Conservation (phyloP, 2,329 filamentous ascomycete genomes). For the Pyrenochaeta sp. region DNA sequence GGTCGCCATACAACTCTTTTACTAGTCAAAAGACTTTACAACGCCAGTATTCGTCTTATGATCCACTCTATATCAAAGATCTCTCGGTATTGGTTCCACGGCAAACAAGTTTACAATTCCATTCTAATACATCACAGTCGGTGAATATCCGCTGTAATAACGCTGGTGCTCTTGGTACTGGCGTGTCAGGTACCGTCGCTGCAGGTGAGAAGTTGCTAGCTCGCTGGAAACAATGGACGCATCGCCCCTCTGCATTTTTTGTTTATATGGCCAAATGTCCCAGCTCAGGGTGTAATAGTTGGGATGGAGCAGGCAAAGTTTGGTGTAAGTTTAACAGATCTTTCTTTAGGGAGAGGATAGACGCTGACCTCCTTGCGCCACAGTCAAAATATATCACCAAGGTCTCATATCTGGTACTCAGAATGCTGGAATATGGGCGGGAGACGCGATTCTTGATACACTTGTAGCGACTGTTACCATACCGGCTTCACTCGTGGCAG, state of each 20-base stretch:
- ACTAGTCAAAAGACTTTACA: conserved; percentile 37
- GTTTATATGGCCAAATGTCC: conserved; percentile 63
- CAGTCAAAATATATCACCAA: conserved; percentile 65
- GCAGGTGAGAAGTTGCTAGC: conserved; percentile 61
- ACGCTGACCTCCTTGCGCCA: conserved; percentile 25
- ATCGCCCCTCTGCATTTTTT: conserved; percentile 64
- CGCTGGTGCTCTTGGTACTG: conserved; percentile 34
- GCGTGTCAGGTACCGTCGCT: conserved; percentile 54
- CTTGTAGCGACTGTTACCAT: conserved; percentile 62
- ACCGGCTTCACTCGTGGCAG: conserved; percentile 57
- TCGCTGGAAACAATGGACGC: conserved; percentile 65
- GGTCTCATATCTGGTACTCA: conserved; percentile 58
- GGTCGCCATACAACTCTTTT: conserved; percentile 39
- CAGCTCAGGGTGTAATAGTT: conserved; percentile 53
- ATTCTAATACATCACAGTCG: conserved; percentile 19
- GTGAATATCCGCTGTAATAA: conserved; percentile 46
- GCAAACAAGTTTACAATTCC: not conserved
- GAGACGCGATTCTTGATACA: conserved; percentile 55
- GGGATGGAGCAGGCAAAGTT: conserved; percentile 59
- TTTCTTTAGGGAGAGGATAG: too few species aligned
- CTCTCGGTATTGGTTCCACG: conserved; percentile 27
- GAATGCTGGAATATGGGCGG: conserved; percentile 59
- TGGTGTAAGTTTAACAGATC: conserved; percentile 52
- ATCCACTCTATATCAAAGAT: conserved; percentile 37
- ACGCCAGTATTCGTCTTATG: conserved; percentile 37